phyloP scores from a whole-genome alignment of 2,329 filamentous ascomycete genomes.

The Colletotrichum acutatum region DNA sequence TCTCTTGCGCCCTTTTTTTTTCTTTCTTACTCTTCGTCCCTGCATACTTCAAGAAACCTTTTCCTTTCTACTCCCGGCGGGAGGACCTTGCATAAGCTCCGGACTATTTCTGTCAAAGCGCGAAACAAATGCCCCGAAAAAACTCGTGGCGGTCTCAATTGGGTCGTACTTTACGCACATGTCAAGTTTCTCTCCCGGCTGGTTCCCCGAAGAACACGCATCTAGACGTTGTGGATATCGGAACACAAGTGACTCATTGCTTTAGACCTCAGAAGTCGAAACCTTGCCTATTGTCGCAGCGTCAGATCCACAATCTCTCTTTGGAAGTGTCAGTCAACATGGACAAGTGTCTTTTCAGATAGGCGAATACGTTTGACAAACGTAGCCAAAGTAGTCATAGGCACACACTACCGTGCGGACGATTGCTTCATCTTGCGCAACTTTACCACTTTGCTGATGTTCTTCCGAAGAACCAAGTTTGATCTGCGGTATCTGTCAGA shows the following conservation, averaged over 20 bases:
- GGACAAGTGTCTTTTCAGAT: not conserved
- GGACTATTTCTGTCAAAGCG: not conserved
- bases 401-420: not conserved
- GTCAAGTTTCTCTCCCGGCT: not conserved
- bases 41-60: not conserved
- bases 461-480: not conserved
- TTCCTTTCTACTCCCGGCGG: not conserved
- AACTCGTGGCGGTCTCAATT: not conserved
- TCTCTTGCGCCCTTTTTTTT: not conserved
- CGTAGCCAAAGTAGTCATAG: not conserved
- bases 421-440: not conserved
- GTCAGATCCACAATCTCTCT: not conserved
- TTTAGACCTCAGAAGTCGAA: not conserved
- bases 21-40: not conserved
- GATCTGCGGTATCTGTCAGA: constrained; percentile 11
- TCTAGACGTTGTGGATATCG: not conserved
- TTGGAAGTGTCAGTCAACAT: not conserved
- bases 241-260: not conserved
- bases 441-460: not conserved
- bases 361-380: not conserved
- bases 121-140: not conserved
- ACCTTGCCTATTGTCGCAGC: not conserved
- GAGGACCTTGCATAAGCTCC: not conserved
- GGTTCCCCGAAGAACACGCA: not conserved
- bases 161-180: not conserved